phyloP scores from a whole-genome alignment of 352 stramenopile genomes.

The Saprolegnia diclina region DNA sequence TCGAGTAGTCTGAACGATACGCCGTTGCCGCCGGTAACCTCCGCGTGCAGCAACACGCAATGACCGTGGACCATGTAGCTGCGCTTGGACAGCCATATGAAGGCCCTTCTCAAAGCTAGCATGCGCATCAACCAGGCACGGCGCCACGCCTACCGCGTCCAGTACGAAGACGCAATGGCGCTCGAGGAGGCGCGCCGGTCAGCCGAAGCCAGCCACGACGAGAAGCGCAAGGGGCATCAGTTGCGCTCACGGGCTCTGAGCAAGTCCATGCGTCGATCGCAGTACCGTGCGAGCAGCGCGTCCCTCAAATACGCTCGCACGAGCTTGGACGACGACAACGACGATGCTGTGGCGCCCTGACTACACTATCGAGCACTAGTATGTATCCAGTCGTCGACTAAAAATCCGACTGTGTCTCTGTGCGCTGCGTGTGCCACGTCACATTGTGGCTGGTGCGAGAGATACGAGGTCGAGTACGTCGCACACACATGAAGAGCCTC shows the following conservation, averaged over 20 bases:
- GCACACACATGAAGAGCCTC: too few relatives aligned
- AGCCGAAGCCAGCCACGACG: conserved; percentile 34
- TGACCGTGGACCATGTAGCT: too few relatives aligned
- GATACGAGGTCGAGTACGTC: too few relatives aligned
- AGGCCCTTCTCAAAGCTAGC: conserved; percentile 60
- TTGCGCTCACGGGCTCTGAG: background rate
- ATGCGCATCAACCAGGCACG: conserved; percentile 74
- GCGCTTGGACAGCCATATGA: conserved; percentile 66
- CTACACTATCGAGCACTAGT: background rate
- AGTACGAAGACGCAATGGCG: conserved; percentile 56
- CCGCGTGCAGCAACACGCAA: too few relatives aligned
- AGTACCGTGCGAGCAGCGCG: background rate
- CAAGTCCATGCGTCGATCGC: background rate
- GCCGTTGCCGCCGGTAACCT: conserved; percentile 33
- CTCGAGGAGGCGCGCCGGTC: conserved; percentile 45
- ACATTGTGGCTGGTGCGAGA: too few relatives aligned
- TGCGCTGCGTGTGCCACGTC: too few relatives aligned
- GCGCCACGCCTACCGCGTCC: conserved; percentile 59
- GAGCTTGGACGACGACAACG: background rate
- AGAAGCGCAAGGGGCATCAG: background rate
- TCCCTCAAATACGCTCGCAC: background rate
- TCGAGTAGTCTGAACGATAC: background rate
- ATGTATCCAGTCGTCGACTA: too few relatives aligned
- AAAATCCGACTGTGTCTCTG: too few relatives aligned
- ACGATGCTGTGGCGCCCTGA: background rate